Evolutionary conservation across 306 rosid species (phyloP).

Genomic region (Biancaea sappan): DNA sequence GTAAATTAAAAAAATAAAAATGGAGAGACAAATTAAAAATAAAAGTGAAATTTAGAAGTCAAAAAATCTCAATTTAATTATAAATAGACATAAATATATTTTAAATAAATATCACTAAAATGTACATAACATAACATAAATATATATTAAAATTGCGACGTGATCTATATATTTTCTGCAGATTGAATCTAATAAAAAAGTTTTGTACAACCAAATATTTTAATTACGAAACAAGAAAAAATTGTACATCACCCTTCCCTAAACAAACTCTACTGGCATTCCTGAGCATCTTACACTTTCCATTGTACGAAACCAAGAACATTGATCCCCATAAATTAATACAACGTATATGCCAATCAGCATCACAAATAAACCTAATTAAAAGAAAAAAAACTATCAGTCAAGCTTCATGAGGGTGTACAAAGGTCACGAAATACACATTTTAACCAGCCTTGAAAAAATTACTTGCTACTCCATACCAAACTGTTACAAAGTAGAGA

Average conservation of each 20-base stretch:
- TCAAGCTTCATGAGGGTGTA: constrained; percentile 16
- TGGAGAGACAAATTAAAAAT: too few species aligned
- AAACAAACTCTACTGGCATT: background rate
- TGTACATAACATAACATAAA: background rate
- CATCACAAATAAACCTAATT: constrained; percentile 21
- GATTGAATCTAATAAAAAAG: background rate
- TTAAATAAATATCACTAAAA: too few species aligned
- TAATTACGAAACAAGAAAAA: background rate
- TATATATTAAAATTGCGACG: background rate
- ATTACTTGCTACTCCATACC: constrained; percentile 10
- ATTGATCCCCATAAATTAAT: constrained; percentile 32
- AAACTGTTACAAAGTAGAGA: constrained; percentile 16
- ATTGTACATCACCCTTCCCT: background rate
- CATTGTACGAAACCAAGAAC: background rate
- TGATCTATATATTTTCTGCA: background rate
- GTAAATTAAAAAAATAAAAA: too few species aligned
- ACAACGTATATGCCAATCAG: constrained; percentile 23
- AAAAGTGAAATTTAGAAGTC: too few species aligned
- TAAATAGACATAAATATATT: too few species aligned
- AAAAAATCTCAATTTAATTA: background rate
- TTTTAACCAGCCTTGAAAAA: constrained; percentile 6
- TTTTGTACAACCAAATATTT: background rate
- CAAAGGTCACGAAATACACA: background rate
- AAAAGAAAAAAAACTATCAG: constrained; percentile 11
- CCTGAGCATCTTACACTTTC: background rate